Conservation (phyloP, 2,329 filamentous ascomycete species). For the Xylaria sp. region DNA sequence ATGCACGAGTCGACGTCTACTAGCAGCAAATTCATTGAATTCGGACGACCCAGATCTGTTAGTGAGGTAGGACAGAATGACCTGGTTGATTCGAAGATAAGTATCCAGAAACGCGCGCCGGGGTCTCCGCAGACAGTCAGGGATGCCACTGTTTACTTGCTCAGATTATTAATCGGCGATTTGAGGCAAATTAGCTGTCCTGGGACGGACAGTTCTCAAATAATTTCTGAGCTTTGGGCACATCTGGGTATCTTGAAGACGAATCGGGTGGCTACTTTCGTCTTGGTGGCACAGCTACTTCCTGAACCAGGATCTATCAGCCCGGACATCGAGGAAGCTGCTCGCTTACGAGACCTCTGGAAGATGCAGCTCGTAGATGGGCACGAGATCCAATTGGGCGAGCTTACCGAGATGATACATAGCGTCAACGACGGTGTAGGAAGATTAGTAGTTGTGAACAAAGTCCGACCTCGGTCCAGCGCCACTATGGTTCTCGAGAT, state of each 20-base stretch:
- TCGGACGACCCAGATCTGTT: neutral
- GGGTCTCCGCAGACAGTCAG: slow-evolving; percentile 44
- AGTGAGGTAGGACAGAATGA: neutral
- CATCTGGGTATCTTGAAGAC: slow-evolving; percentile 48
- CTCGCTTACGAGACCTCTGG: slow-evolving; percentile 46
- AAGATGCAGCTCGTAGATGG: slow-evolving; percentile 48
- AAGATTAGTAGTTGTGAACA: slow-evolving; percentile 28
- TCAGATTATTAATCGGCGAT: neutral
- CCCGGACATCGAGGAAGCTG: slow-evolving; percentile 40
- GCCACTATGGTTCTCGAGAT: neutral
- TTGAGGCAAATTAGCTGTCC: neutral
- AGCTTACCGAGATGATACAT: slow-evolving; percentile 46
- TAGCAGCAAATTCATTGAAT: neutral
- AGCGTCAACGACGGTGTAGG: slow-evolving; percentile 43
- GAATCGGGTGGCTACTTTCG: slow-evolving; percentile 42
- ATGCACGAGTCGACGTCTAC: slow-evolving; percentile 9
- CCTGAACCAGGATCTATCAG: slow-evolving; percentile 22
- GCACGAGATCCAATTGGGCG: slow-evolving; percentile 44
- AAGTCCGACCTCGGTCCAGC: neutral
- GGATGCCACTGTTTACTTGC: slow-evolving; percentile 51
- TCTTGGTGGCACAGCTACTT: slow-evolving; percentile 40
- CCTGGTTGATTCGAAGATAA: neutral
- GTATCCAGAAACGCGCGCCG: slow-evolving; percentile 37
- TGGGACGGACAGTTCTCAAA: neutral
- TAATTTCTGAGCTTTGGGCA: slow-evolving; percentile 46